These are phyloP conservation scores for Rasamsonia emersonii DNA, from an alignment of 2,329 filamentous ascomycete genomes.

Conservation along the genomic window DNA sequence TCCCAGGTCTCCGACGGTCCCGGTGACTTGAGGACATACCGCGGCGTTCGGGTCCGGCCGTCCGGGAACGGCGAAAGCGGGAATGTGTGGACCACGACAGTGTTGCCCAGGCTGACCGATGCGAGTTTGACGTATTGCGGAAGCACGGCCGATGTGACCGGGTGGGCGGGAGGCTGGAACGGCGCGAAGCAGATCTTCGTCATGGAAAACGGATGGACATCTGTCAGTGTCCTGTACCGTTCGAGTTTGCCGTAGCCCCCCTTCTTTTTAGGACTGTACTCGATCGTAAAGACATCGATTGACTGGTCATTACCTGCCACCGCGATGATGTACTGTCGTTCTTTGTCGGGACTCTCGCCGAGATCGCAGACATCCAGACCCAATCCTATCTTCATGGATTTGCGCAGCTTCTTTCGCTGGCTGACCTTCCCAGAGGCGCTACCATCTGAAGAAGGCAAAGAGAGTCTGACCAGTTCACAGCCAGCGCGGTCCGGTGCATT, in stretches of 20 bases:
- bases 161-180: slow-evolving; percentile 43
- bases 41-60: slow-evolving; percentile 41
- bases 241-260: slow-evolving; percentile 41
- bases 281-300: slow-evolving; percentile 67
- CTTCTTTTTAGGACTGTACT: slow-evolving; percentile 45
- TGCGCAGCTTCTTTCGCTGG: slow-evolving; percentile 53
- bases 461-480: slow-evolving; percentile 46
- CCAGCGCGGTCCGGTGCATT: slow-evolving; percentile 48
- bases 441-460: slow-evolving; percentile 15
- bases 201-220: slow-evolving; percentile 52
- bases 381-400: slow-evolving; percentile 62
- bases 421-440: slow-evolving; percentile 36
- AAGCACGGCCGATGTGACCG: slow-evolving; percentile 39
- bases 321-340: slow-evolving; percentile 71
- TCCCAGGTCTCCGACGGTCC: slow-evolving; percentile 45
- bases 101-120: slow-evolving; percentile 72
- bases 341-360: slow-evolving; percentile 44
- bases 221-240: slow-evolving; percentile 42
- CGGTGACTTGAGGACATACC: slow-evolving; percentile 62
- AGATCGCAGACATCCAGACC: slow-evolving; percentile 70
- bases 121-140: slow-evolving; percentile 66
- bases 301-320: slow-evolving; percentile 73
- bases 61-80: slow-evolving; percentile 47
- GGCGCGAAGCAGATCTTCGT: slow-evolving; percentile 45
- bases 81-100: slow-evolving; percentile 69